Percentiles rank a stretch among this genome's conserved stretches.
phyloP scores from a whole-genome alignment of 2,329 filamentous ascomycete species.

The Aureobasidium sp. region DNA sequence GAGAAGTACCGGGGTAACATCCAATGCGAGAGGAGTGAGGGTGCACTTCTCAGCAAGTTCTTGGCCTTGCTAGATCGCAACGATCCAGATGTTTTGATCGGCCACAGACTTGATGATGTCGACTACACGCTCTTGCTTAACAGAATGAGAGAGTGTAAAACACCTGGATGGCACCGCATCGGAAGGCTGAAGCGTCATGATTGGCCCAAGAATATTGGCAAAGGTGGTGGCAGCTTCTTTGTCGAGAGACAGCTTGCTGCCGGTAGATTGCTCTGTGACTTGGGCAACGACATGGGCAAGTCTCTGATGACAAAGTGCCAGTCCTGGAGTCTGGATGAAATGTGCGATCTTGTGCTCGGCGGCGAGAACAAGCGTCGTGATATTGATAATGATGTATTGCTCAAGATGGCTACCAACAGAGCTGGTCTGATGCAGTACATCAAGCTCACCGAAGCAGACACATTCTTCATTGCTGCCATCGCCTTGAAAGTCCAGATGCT shows the following conservation, averaged over 20 bases:
- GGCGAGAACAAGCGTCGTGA: slow-evolving; percentile 67
- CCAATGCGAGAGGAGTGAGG: slow-evolving; percentile 74
- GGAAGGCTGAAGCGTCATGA: slow-evolving; percentile 73
- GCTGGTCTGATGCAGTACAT: slow-evolving; percentile 89
- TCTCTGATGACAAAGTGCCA: slow-evolving; percentile 96
- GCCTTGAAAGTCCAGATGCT: slow-evolving; percentile 85
- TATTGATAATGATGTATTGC: slow-evolving; percentile 75
- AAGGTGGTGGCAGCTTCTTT: slow-evolving; percentile 82
- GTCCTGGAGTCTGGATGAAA: slow-evolving; percentile 95
- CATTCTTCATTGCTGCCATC: slow-evolving; percentile 88
- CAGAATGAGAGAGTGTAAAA: slow-evolving; percentile 81
- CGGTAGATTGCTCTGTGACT: slow-evolving; percentile 83
- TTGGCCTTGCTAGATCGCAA: slow-evolving; percentile 78
- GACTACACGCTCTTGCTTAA: slow-evolving; percentile 88
- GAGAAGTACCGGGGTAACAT: slow-evolving; percentile 69
- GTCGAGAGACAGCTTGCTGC: slow-evolving; percentile 83
- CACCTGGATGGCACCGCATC: slow-evolving; percentile 88
- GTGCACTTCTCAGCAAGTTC: slow-evolving; percentile 79
- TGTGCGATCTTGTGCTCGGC: slow-evolving; percentile 84
- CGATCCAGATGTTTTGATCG: slow-evolving; percentile 89
- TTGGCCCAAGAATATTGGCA: slow-evolving; percentile 83
- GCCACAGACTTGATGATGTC: slow-evolving; percentile 93
- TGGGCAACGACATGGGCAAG: slow-evolving; percentile 94
- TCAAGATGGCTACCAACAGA: slow-evolving; percentile 72
- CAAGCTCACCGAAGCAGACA: slow-evolving; percentile 88